phyloP scores from a whole-genome alignment of 2,329 filamentous ascomycete species.

The Pseudopithomyces maydicus region DNA sequence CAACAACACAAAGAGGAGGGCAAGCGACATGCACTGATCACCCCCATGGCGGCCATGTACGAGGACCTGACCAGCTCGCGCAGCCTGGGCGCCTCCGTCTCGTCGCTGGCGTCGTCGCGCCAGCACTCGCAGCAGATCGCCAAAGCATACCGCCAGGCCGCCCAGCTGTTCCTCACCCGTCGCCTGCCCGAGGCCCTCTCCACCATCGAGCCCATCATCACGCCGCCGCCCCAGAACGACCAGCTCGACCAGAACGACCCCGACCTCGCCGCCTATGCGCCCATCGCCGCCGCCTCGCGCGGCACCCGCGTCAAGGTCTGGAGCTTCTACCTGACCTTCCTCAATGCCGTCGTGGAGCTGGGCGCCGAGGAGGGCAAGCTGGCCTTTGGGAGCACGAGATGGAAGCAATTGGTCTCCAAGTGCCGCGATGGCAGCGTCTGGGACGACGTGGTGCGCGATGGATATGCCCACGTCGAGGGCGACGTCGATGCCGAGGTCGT shows the following conservation, averaged over 20 bases:
- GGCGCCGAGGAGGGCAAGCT: conserved; percentile 89
- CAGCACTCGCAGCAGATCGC: conserved; percentile 76
- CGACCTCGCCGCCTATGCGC: conserved; percentile 57
- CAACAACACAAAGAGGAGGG: conserved; percentile 12
- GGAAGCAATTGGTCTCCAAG: conserved; percentile 79
- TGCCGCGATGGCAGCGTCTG: conserved; percentile 91
- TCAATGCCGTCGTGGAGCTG: conserved; percentile 89
- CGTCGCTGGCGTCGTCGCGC: conserved; percentile 70
- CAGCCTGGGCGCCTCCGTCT: conserved; percentile 69
- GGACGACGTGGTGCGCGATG: conserved; percentile 87
- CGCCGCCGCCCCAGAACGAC: conserved; percentile 52
- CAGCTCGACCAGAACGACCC: conserved; percentile 22
- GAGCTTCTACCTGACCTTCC: conserved; percentile 92
- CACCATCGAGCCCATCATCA: conserved; percentile 82
- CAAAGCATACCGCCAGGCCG: conserved; percentile 91
- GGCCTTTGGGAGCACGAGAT: conserved; percentile 82
- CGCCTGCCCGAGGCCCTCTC: conserved; percentile 88
- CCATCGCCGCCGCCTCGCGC: conserved; percentile 78
- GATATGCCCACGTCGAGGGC: conserved; percentile 86
- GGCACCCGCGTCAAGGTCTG: conserved; percentile 92
- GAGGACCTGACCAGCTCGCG: conserved; percentile 61
- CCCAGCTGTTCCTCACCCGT: conserved; percentile 91
- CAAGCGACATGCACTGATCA: neutral
- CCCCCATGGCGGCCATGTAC: conserved; percentile 53
- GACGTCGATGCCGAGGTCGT: conserved; percentile 95